Conservation (phyloP, 768 basidiomycete species). For the Rhodotorula kratochvilovae region DNA sequence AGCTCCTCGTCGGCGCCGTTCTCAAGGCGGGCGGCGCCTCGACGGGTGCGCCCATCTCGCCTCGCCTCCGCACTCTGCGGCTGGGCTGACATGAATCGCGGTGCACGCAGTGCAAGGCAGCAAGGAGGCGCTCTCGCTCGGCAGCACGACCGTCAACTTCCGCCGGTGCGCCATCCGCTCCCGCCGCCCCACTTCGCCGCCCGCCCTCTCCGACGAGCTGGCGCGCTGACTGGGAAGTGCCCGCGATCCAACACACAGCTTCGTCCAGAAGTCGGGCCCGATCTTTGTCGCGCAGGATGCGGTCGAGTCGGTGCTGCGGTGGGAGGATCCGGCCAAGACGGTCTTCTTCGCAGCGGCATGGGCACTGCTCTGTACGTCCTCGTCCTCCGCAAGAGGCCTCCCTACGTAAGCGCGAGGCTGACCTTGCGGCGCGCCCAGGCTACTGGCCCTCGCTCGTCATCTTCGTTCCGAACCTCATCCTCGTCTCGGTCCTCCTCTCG, state of each 20-base stretch:
- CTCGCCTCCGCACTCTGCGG: neutral
- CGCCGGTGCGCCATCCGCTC: conserved; percentile 11
- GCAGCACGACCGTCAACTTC: conserved; percentile 40
- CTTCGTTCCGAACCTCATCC: conserved; percentile 25
- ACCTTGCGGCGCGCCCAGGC: conserved; percentile 1
- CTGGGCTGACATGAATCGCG: neutral
- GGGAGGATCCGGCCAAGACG: conserved; percentile 42
- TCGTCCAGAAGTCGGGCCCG: conserved; percentile 43
- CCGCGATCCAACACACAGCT: conserved; percentile 2
- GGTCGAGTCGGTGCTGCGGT: conserved; percentile 38
- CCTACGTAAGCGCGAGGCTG: neutral
- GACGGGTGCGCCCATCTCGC: conserved; percentile 8
- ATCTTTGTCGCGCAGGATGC: conserved; percentile 42
- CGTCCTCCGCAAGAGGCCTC: neutral
- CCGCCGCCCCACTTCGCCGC: conserved; percentile 9
- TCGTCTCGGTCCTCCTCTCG: conserved; percentile 25
- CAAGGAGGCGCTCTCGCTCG: conserved; percentile 37
- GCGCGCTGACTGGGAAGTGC: neutral
- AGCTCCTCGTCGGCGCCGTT: conserved; percentile 7
- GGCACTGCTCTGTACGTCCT: conserved; percentile 36
- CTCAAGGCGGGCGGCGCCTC: neutral
- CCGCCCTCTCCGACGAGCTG: neutral
- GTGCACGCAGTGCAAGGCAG: conserved; percentile 19
- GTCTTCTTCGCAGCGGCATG: conserved; percentile 37
- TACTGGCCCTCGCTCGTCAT: conserved; percentile 23